Conservation (phyloP, 2,329 filamentous ascomycete genomes). For the Aschersonia sp. region DNA sequence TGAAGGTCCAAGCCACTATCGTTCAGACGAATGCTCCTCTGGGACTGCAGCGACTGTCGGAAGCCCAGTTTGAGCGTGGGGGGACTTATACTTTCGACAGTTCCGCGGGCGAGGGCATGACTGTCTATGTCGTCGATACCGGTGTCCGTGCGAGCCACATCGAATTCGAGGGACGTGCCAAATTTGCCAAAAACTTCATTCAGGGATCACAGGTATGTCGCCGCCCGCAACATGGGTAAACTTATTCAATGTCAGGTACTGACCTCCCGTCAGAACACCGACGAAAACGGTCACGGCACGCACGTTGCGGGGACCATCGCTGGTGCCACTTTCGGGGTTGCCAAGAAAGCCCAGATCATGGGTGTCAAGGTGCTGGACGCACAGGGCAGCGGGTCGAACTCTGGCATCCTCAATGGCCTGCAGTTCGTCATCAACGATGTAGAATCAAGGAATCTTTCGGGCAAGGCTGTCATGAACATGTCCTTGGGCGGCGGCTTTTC, state of each 20-base stretch:
- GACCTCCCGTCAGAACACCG: constrained; percentile 23
- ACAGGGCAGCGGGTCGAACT: constrained; percentile 20
- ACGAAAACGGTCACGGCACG: constrained; percentile 48
- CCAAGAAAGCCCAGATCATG: constrained; percentile 38
- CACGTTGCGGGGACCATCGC: constrained; percentile 50
- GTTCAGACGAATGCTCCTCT: constrained; percentile 37
- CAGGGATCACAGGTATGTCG: constrained; percentile 29
- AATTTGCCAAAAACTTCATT: constrained; percentile 27
- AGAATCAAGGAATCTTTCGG: constrained; percentile 21
- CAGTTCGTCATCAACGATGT: constrained; percentile 37
- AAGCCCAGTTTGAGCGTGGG: constrained; percentile 16
- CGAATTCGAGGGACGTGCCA: constrained; percentile 41
- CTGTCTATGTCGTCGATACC: constrained; percentile 50
- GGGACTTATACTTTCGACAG: constrained; percentile 30
- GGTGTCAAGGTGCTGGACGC: constrained; percentile 48
- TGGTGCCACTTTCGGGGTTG: constrained; percentile 45
- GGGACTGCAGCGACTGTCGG: constrained; percentile 39
- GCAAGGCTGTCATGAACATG: constrained; percentile 49
- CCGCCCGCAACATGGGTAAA: too few species aligned
- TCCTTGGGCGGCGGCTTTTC: constrained; percentile 39
- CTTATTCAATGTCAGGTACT: neutral
- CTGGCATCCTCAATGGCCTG: constrained; percentile 40
- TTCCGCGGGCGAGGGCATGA: constrained; percentile 38
- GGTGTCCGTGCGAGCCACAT: constrained; percentile 41
- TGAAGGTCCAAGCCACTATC: constrained; percentile 27